Evolutionary conservation across 176 grass and related monocot genomes (phyloP), one percentile per base, ranked within the genome.

Genomic region (Raddia guianensis): DNA sequence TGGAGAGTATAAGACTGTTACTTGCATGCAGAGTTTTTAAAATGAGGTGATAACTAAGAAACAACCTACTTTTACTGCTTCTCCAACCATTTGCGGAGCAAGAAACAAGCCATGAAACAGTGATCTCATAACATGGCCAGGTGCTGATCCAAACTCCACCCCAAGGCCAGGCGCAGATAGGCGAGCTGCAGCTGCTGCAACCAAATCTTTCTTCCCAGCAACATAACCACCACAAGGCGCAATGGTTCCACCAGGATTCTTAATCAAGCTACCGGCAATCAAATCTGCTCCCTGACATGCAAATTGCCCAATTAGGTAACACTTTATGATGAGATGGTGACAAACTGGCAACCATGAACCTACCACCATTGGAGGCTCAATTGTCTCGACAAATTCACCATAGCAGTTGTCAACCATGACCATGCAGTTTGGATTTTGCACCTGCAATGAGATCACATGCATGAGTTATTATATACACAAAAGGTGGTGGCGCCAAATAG

Each of bases 351-450:
- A 49, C 51, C 5, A 47, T 74, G 82, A 68, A 80, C 73, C 34
- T 92, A 94, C 95, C 88, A 91, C 95, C 88, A 87, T 89, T 61
- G 90, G 86, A 89, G 95, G 95, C 49, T 98, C 92, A 4, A 63
- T 78, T 55, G 78, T 89, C 78, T 98, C 95, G 20, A 94, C 95
- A 58, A 98, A 98, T 92, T 98, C 95, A 70, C 95, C 92, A 63
- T 98, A 98, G 79, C 95, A 98, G 80, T 98, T 98, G 75, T 93
- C 95, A 42, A 98, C 95, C 92, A 98, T 95, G 27, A 95, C 92
- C 83, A 89, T 87, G 86, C 92, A 98, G 64, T 93, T 72, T 76
- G 82, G 84, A 79, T 93, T 98, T 76, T 98, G 90, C 74, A 49
- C 51, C 92, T 97, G 90, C 18, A 49, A 45, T 20, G 49, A 59